Evolutionary conservation across 108 stramenopile species (phyloP), one percentile per base, ranked within the genome.

Genomic region (Cyclostephanos invisitatus): DNA sequence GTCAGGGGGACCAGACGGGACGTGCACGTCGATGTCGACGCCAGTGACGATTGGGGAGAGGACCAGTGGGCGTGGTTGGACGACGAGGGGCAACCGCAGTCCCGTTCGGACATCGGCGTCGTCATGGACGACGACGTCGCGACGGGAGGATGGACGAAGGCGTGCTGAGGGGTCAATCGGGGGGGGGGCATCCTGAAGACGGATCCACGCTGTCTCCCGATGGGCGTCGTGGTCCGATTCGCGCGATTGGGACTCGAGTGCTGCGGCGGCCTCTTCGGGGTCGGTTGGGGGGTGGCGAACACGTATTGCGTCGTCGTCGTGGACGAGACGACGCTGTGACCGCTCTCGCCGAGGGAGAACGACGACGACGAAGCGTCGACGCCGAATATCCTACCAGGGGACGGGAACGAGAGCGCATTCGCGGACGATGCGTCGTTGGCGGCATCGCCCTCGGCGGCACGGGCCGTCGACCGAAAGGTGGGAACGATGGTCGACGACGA

Each of bases 1-100:
- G 62, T 77, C 10, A 77, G 69, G 0, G 69, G 69, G 12, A 77
- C 76, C 18, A 59, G 24, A 32, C 69, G 68, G 18, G 60, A 46
- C 44, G 65, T 47, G 15, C 66, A 75, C 36, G 74, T 37, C 53
- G 70, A 50, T 2, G 64, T 11, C 21, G 48, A 22, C 49, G n/a
- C 62, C 17, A 29, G 35, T 1, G 74, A 68, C 24, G 67, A 51
- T 18, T 62, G 64, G 12, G 72, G 15, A 0, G 56, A 57, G 25
- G 15, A 28, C 24, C 18, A 25, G n/a, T n/a, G n/a, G 5, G 55
- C 25, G 24, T 14, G 29, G 56, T 12, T 14, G 28, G 29, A 55
- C 27, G 29, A 57, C 27, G 17, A 32, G 56, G 27, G 22, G 24
- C 2, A 25, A 28, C 28, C 5, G 28, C 25, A 5, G 12, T 55